Conservation (phyloP, 1,284 basidiomycete genomes). For the Tranzscheliella williamsii region DNA sequence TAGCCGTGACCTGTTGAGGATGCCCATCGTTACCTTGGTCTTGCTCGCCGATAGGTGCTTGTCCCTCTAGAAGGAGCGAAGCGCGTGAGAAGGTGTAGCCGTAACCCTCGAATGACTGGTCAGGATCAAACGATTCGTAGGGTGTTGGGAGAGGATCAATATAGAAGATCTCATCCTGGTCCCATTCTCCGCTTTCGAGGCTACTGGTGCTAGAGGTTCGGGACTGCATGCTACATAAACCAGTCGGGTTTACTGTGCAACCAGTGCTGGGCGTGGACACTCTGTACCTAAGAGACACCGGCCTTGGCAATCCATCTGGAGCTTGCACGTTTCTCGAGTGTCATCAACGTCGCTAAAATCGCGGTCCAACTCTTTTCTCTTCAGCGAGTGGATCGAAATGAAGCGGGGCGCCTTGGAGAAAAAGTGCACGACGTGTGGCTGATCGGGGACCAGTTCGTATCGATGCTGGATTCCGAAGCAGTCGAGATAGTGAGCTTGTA, state of each 20-base stretch:
- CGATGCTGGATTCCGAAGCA: conserved; percentile 19
- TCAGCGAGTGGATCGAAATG: conserved; percentile 30
- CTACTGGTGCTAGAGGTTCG: conserved; percentile 7
- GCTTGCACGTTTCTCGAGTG: conserved; percentile 20
- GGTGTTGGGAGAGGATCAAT: conserved; percentile 19
- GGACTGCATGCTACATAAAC: conserved; percentile 5
- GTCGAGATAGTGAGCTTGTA: conserved; percentile 18
- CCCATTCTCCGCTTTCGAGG: conserved; percentile 22
- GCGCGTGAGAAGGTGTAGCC: conserved; percentile 8
- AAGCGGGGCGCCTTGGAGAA: conserved; percentile 29
- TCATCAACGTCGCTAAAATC: conserved; percentile 16
- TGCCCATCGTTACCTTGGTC: not conserved
- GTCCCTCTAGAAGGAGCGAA: not conserved
- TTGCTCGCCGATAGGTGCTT: not conserved
- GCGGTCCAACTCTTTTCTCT: conserved; percentile 28
- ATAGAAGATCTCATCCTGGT: conserved; percentile 16
- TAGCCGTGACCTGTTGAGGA: too few species aligned
- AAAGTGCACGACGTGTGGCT: conserved; percentile 13
- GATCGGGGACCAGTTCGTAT: conserved; percentile 15
- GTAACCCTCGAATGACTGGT: conserved; percentile 25
- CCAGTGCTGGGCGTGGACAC: conserved; percentile 17
- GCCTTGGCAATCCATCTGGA: conserved; percentile 17
- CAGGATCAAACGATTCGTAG: conserved; percentile 18
- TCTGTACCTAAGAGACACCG: conserved; percentile 19
- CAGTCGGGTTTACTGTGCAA: too few species aligned